A percentile compares a stretch with the other conserved stretches of the same genome.
Conservation (phyloP, 2,329 filamentous ascomycete genomes). For the Alternaria burnsii region DNA sequence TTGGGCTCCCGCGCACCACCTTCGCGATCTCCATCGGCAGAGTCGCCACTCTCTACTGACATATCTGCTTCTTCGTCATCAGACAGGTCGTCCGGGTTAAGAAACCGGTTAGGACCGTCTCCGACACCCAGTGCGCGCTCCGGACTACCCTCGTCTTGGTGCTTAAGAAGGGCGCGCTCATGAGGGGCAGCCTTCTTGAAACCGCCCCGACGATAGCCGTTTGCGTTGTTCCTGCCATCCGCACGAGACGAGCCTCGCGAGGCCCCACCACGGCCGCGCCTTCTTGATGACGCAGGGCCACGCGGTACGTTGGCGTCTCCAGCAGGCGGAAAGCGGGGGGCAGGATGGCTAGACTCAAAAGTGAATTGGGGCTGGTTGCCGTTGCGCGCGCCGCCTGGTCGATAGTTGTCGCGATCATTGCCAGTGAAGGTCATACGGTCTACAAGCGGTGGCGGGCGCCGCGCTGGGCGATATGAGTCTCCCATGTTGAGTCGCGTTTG, state of each 20-base stretch:
- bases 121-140: constrained; percentile 58
- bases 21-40: constrained; percentile 23
- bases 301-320: constrained; percentile 32
- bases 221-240: constrained; percentile 28
- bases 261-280: constrained; percentile 30
- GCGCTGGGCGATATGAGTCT: constrained; percentile 41
- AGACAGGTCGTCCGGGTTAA: constrained; percentile 51
- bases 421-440: constrained; percentile 45
- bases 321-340: constrained; percentile 42
- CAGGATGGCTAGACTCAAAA: constrained; percentile 41
- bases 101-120: constrained; percentile 53
- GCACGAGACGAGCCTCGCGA: constrained; percentile 24
- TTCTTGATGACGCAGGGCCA: constrained; percentile 17
- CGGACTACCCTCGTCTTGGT: constrained; percentile 53
- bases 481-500: constrained; percentile 26
- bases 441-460: constrained; percentile 31
- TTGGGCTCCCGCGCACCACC: constrained; percentile 33
- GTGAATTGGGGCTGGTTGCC: constrained; percentile 42
- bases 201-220: constrained; percentile 24
- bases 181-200: constrained; percentile 49
- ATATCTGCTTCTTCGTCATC: constrained; percentile 49
- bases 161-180: constrained; percentile 55
- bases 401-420: constrained; percentile 38
- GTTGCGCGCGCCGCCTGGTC: constrained; percentile 28
- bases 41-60: constrained; percentile 40